Percentiles rank a stretch among this genome's conserved stretches.
Conservation (phyloP, 108 stramenopile genomes). For the Skeletonema potamos region DNA sequence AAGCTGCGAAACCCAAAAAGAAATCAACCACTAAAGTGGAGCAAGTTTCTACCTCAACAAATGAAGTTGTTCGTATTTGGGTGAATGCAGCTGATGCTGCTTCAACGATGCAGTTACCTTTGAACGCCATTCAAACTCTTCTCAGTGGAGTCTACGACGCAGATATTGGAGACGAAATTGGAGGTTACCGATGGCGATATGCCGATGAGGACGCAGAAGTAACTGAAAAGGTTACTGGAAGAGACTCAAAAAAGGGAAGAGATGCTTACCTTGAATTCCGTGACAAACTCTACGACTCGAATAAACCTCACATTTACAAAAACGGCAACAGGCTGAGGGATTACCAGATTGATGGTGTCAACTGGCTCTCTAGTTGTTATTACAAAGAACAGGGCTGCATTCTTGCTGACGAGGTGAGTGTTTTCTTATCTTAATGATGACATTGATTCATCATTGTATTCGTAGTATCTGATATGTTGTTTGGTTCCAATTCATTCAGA, state of each 20-base stretch:
- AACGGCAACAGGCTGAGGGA: slow-evolving; percentile 83
- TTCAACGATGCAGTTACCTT: slow-evolving; percentile 74
- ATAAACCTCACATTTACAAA: slow-evolving; percentile 82
- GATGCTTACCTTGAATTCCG: slow-evolving; percentile 81
- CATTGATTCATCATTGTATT: too few species aligned
- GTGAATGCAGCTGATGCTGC: slow-evolving; percentile 78
- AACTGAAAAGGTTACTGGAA: slow-evolving; percentile 56
- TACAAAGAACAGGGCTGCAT: slow-evolving; percentile 90
- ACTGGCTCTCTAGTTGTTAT: slow-evolving; percentile 95
- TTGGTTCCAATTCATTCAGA: slow-evolving; percentile 8
- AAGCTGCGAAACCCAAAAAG: slow-evolving; percentile 49
- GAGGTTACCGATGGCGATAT: slow-evolving; percentile 84
- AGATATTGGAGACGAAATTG: slow-evolving; percentile 84
- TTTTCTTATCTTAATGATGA: too few species aligned
- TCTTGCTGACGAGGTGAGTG: slow-evolving; percentile 82
- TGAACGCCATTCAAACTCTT: slow-evolving; percentile 62
- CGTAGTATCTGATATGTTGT: too few species aligned
- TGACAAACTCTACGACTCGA: slow-evolving; percentile 85
- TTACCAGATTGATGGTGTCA: slow-evolving; percentile 96
- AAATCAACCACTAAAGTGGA: slow-evolving; percentile 82
- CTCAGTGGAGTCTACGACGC: slow-evolving; percentile 76
- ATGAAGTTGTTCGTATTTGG: slow-evolving; percentile 76
- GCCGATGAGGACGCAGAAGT: slow-evolving; percentile 76
- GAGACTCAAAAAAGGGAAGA: slow-evolving; percentile 74
- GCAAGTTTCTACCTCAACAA: slow-evolving; percentile 64